Conservation (phyloP, 2,329 filamentous ascomycete genomes). For the Pseudogymnoascus sp. region DNA sequence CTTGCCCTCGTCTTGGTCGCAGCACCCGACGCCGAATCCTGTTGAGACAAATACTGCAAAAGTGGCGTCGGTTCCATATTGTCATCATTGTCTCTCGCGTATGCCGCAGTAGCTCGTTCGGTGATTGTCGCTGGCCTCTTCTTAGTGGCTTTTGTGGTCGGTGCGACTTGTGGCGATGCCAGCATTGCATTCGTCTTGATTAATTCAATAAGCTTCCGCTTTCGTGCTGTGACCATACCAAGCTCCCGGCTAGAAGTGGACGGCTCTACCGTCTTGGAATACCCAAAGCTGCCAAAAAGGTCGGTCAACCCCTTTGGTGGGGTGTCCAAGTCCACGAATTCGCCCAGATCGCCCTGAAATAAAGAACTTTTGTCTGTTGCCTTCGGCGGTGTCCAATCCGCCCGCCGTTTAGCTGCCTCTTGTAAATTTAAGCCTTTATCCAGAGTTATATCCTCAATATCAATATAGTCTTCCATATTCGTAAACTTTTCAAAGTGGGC, state of each 20-base stretch:
- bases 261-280: slow-evolving; percentile 22
- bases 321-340: background rate
- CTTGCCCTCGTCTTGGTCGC: slow-evolving; percentile 20
- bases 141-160: slow-evolving; percentile 48
- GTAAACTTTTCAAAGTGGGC: slow-evolving; percentile 25
- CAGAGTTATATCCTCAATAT: slow-evolving; percentile 7
- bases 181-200: slow-evolving; percentile 31
- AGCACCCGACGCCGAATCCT: slow-evolving; percentile 10
- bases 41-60: slow-evolving; percentile 37
- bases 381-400: slow-evolving; percentile 62
- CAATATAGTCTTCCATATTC: slow-evolving; percentile 1
- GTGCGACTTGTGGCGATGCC: slow-evolving; percentile 27
- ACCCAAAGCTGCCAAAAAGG: slow-evolving; percentile 36
- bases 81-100: slow-evolving; percentile 37
- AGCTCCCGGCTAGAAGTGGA: slow-evolving; percentile 13
- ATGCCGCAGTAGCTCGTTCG: slow-evolving; percentile 66
- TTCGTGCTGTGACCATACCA: slow-evolving; percentile 33
- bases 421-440: slow-evolving; percentile 17
- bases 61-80: slow-evolving; percentile 34
- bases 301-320: slow-evolving; percentile 12
- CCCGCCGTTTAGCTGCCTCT: slow-evolving; percentile 46
- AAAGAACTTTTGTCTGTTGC: slow-evolving; percentile 27
- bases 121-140: slow-evolving; percentile 75
- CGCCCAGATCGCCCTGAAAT: background rate
- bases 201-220: slow-evolving; percentile 50